phyloP scores from a whole-genome alignment of 2,329 filamentous ascomycete species.

The Fusarium sulawesiense region DNA sequence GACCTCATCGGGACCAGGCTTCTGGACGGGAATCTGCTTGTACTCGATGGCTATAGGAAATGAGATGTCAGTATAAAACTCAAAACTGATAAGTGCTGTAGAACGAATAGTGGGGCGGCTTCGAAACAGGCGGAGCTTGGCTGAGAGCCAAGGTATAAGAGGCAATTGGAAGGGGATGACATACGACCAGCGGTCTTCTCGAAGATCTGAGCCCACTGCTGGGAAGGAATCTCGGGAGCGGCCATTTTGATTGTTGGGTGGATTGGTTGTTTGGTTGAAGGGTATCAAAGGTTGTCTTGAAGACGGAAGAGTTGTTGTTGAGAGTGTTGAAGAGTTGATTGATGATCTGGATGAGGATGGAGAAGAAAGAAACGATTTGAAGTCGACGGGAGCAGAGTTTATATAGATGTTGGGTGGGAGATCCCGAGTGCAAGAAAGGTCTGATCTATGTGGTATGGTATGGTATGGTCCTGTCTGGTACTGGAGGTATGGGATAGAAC shows the following conservation, averaged over 20 bases:
- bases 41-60: constrained; percentile 67
- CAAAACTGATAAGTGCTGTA: constrained; percentile 4
- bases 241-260: constrained; percentile 46
- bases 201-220: constrained; percentile 93
- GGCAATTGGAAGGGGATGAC: constrained; percentile 46
- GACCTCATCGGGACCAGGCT: constrained; percentile 88
- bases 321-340: constrained; percentile 40
- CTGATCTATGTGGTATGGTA: constrained; percentile 18
- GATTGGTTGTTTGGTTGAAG: constrained; percentile 24
- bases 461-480: constrained; percentile 17
- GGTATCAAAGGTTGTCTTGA: constrained; percentile 42
- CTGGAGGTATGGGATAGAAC: constrained; percentile 29
- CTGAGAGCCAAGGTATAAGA: constrained; percentile 4
- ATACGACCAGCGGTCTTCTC: constrained; percentile 80
- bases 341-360: constrained; percentile 47
- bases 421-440: constrained; percentile 38
- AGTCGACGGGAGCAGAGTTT: constrained; percentile 43
- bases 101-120: constrained; percentile 31
- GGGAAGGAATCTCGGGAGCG: constrained; percentile 71
- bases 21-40: constrained; percentile 84
- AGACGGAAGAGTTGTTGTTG: constrained; percentile 35
- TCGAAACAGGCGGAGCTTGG: constrained; percentile 30
- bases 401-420: constrained; percentile 43
- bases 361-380: constrained; percentile 37
- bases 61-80: constrained; percentile 28